Conservation (phyloP, 164 flowering plant genomes). For the Chimonanthus salicifolius region DNA sequence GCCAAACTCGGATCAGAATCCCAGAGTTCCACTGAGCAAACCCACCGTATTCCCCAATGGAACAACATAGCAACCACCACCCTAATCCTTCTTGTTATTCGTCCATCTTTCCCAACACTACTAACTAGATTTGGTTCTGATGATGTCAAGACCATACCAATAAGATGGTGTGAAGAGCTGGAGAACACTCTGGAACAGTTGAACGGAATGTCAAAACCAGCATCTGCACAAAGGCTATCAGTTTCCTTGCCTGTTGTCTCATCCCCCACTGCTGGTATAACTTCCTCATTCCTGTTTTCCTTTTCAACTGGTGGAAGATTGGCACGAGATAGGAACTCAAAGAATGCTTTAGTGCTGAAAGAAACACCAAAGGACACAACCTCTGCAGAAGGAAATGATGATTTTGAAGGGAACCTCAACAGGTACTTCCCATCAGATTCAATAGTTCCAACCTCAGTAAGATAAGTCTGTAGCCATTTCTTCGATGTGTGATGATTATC, state of each 20-base stretch:
- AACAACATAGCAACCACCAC: slow-evolving; percentile 48
- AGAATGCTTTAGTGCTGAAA: slow-evolving; percentile 26
- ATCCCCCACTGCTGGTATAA: slow-evolving; percentile 11
- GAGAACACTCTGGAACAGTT: slow-evolving; percentile 70
- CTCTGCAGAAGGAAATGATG: slow-evolving; percentile 59
- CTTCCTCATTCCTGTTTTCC: slow-evolving; percentile 18
- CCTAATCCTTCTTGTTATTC: slow-evolving; percentile 18
- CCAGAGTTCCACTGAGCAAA: slow-evolving; percentile 54
- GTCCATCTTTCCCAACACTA: slow-evolving; percentile 18
- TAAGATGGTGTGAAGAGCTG: slow-evolving; percentile 42
- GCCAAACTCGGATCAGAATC: slow-evolving; percentile 23
- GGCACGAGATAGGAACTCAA: slow-evolving; percentile 26
- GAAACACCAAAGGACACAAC: slow-evolving; percentile 70
- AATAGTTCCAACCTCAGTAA: slow-evolving; percentile 44
- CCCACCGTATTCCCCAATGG: slow-evolving; percentile 68
- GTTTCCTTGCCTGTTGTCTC: slow-evolving; percentile 7
- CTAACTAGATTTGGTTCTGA: slow-evolving; percentile 19
- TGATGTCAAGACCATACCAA: slow-evolving; percentile 59
- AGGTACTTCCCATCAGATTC: slow-evolving; percentile 43
- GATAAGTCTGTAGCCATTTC: slow-evolving; percentile 70
- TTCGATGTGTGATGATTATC: slow-evolving; percentile 28
- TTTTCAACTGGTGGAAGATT: slow-evolving; percentile 19
- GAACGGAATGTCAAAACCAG: slow-evolving; percentile 16
- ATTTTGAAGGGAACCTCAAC: slow-evolving; percentile 56
- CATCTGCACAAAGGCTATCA: background rate